phyloP scores from a whole-genome alignment of 495 filamentous ascomycete species.

The Bacidia gigantensis region DNA sequence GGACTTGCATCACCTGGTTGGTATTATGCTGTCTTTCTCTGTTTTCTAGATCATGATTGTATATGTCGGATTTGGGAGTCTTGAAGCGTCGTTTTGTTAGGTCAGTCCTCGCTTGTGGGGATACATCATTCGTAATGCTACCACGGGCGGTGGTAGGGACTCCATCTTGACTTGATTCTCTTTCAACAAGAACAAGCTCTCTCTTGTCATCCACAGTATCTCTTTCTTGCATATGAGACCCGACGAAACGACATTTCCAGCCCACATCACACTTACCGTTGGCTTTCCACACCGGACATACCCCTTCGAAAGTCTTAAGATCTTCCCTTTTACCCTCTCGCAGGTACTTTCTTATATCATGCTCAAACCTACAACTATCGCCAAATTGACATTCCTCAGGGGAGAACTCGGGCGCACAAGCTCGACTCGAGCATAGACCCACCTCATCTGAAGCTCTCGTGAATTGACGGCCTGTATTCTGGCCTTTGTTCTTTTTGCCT shows the following conservation, averaged over 20 bases:
- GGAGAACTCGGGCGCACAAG: constrained; percentile 57
- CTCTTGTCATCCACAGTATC: constrained; percentile 60
- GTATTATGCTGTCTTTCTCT: constrained; percentile 34
- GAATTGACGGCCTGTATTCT: constrained; percentile 79
- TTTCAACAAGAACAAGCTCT: constrained; percentile 59
- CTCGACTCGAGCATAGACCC: constrained; percentile 59
- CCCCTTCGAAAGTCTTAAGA: constrained; percentile 53
- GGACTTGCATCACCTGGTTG: background rate
- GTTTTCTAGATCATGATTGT: constrained; percentile 58
- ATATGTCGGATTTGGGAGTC: constrained; percentile 59
- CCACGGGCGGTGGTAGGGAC: constrained; percentile 6
- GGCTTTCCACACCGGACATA: constrained; percentile 68
- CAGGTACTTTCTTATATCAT: constrained; percentile 75
- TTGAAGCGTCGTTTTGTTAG: constrained; percentile 52
- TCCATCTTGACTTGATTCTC: constrained; percentile 31
- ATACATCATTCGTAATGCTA: constrained; percentile 58
- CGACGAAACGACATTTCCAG: constrained; percentile 85
- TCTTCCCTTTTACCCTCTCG: constrained; percentile 69
- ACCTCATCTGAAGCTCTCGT: constrained; percentile 65
- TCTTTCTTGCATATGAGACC: constrained; percentile 65
- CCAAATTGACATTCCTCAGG: constrained; percentile 58
- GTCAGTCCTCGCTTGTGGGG: constrained; percentile 48
- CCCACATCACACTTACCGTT: constrained; percentile 65
- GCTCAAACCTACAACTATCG: constrained; percentile 61
- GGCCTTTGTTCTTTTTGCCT: constrained; percentile 58